Evolutionary conservation across 495 filamentous ascomycete genomes (phyloP), one percentile per base, ranked within the genome.

Genomic region (Aspergillus kassunensis): DNA sequence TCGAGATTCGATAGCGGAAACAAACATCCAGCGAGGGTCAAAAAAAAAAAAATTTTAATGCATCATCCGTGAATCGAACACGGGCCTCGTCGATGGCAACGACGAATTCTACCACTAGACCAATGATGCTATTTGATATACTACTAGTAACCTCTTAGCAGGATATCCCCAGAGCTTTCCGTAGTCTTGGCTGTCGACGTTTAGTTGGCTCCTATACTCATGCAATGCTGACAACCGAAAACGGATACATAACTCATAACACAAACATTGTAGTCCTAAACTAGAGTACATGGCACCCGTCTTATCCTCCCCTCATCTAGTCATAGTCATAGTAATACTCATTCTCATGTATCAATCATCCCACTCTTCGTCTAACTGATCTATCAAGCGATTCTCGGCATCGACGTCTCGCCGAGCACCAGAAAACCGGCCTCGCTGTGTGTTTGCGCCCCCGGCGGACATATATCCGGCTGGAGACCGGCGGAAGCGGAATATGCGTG

Each of bases 351-450:
- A n/a, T 27, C 57, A 75, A 56, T 75, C 74, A 25, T 75, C 72
- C 74, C 74, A 97, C 65, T 97, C 90, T 67, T 97, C 93, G 63
- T 98, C 95, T 42, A 96, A 78, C 65, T 96, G 89, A 70, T 98
- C 93, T 61, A 98, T 97, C 57, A 97, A 69, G 49, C 90, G 74
- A 69, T 98, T 97, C 66, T 96, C 93, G 43, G 88, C 90, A 35
- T 97, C 93, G 0, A 85, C 63, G 48, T 71, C 74, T 5, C 52
- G 65, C 40, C 74, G 75, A 13, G 66, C 65, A 15, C 67, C 67
- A 30, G 68, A 64, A 35, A 73, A 64, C 16, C 64, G 62, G 41
- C 65, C 62, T 10, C 62, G 65, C 24, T 53, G 55, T 10, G 16
- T 66, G 18, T 69, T 75, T 16, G n/a, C n/a, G n/a, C n/a, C n/a